phyloP scores from a whole-genome alignment of 2,329 filamentous ascomycete genomes.

The Pseudohalonectria lignicola region DNA sequence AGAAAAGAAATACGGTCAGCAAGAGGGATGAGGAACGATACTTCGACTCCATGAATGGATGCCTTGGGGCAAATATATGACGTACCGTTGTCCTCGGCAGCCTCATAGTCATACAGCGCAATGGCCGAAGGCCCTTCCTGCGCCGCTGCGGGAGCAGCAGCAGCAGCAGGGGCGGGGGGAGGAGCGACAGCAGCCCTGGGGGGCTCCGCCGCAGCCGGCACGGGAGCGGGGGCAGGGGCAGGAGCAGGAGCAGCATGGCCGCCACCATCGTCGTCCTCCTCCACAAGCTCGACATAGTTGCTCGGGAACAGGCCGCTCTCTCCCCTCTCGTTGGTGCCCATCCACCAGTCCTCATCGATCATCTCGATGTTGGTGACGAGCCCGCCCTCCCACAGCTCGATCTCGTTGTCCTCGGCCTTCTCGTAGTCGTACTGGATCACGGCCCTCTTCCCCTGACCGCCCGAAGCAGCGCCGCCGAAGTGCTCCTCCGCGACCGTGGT shows the following conservation, averaged over 20 bases:
- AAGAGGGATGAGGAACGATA: too few species aligned
- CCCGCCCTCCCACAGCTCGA: conserved; percentile 82
- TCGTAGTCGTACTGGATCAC: conserved; percentile 91
- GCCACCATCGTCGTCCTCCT: conserved; percentile 34
- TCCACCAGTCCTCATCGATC: conserved; percentile 99
- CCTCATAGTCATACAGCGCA: conserved; percentile 92
- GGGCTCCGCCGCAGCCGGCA: conserved; percentile 16
- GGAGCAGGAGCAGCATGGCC: conserved; percentile 15
- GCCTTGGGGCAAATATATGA: conserved; percentile 5
- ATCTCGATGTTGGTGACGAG: conserved; percentile 87
- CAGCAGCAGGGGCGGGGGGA: conserved; percentile 25
- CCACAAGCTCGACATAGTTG: conserved; percentile 88
- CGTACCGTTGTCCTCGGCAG: conserved; percentile 82
- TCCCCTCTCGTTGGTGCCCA: conserved; percentile 77
- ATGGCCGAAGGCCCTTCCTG: conserved; percentile 55
- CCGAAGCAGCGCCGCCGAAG: conserved; percentile 21
- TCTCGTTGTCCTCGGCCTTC: conserved; percentile 93
- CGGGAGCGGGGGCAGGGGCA: conserved; percentile 15
- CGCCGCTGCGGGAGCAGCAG: conserved; percentile 20
- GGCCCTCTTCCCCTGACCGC: conserved; percentile 56
- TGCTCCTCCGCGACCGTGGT: conserved; percentile 39
- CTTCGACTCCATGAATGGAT: too few species aligned
- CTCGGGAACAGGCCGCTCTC: conserved; percentile 89
- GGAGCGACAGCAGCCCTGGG: conserved; percentile 10
- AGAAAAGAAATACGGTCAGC: conserved; percentile 10